Percentiles rank a stretch among this genome's conserved stretches.
phyloP scores from a whole-genome alignment of 106 monocot genomes.

The Cymbidium sinense region DNA sequence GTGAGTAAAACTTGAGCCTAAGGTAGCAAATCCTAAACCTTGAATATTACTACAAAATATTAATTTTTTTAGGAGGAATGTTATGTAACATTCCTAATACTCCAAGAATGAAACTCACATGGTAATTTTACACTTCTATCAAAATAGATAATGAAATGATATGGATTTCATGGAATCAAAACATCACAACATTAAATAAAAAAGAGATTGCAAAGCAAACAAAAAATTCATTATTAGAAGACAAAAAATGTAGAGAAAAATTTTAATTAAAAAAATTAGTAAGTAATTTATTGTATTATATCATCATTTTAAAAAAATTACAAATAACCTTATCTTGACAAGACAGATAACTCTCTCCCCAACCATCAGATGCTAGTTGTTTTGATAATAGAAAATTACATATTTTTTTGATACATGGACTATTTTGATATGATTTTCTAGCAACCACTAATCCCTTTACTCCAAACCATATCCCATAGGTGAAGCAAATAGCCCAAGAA shows the following conservation, averaged over 20 bases:
- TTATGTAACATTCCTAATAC: too few species aligned
- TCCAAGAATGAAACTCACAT: background rate
- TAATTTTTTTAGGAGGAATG: too few species aligned
- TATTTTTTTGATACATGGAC: conserved; percentile 53
- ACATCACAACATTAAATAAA: background rate
- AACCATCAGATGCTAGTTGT: conserved; percentile 83
- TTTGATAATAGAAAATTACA: conserved; percentile 91
- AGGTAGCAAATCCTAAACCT: too few species aligned
- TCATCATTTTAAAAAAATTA: too few species aligned
- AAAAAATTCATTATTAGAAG: background rate
- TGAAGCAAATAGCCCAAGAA: conserved; percentile 95
- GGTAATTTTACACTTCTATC: background rate
- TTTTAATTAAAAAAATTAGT: too few species aligned
- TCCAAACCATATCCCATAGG: conserved; percentile 90
- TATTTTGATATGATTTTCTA: conserved; percentile 56
- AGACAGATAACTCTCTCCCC: conserved; percentile 97
- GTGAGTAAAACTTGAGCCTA: too few species aligned
- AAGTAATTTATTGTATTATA: too few species aligned
- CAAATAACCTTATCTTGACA: conserved; percentile 73
- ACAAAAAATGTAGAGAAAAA: too few species aligned
- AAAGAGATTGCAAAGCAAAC: background rate
- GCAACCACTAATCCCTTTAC: conserved; percentile 68
- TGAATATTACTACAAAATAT: too few species aligned
- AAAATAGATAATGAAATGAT: background rate
- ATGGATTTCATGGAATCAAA: background rate